Evolutionary conservation across 352 stramenopile genomes (phyloP).

Genomic region (Globisporangium spiculum): DNA sequence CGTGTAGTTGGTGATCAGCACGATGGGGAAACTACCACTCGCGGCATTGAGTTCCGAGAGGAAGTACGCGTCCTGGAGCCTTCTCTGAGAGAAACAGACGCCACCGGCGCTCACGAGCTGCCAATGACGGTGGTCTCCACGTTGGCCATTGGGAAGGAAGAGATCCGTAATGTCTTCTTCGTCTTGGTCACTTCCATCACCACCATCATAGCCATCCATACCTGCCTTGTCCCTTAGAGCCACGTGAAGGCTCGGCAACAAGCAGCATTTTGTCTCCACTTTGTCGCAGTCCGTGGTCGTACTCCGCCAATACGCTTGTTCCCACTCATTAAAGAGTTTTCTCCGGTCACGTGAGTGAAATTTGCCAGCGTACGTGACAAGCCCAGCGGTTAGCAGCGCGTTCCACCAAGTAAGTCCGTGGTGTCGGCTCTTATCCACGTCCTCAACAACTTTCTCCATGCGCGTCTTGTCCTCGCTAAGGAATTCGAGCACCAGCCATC

Average conservation of each 20-base stretch:
- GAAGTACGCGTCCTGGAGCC: conserved; percentile 41
- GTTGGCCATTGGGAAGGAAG: not conserved
- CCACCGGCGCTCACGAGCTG: conserved; percentile 27
- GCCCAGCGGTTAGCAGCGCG: conserved; percentile 41
- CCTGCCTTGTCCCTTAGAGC: conserved; percentile 12
- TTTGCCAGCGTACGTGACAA: conserved; percentile 31
- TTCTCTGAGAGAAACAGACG: conserved; percentile 38
- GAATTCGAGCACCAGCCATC: conserved; percentile 30
- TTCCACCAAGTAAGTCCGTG: conserved; percentile 49
- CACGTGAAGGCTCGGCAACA: conserved; percentile 26
- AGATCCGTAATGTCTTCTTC: conserved; percentile 3
- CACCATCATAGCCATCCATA: not conserved
- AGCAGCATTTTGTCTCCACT: conserved; percentile 11
- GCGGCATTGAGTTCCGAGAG: conserved; percentile 30
- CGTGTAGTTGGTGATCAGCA: conserved; percentile 46
- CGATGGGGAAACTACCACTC: conserved; percentile 20
- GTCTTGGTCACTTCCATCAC: not conserved
- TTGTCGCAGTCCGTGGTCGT: not conserved
- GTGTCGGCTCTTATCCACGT: conserved; percentile 17
- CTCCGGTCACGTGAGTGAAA: conserved; percentile 19
- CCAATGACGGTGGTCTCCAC: conserved; percentile 8
- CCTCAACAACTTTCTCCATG: conserved; percentile 16
- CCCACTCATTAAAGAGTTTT: conserved; percentile 24
- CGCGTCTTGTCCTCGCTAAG: conserved; percentile 34
- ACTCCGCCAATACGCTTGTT: conserved; percentile 9